A percentile compares a stretch with the other conserved stretches of the same genome.
Conservation (phyloP, 2,329 filamentous ascomycete species). For the Pseudopyricularia cyperi region DNA sequence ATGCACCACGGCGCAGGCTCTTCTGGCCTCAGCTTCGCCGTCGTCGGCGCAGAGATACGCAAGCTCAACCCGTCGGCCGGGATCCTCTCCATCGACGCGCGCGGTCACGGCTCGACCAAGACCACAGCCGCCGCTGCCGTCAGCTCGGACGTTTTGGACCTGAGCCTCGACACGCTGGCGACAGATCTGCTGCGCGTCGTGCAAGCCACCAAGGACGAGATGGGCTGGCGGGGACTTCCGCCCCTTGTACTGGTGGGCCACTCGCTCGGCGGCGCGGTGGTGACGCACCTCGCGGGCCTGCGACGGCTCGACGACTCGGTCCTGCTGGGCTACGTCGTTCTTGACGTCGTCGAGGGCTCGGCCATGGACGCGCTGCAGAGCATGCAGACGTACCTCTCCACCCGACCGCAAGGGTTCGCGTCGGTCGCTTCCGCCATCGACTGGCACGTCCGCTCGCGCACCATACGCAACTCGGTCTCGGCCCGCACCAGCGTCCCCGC, state of each 20-base stretch:
- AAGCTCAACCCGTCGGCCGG: constrained; percentile 69
- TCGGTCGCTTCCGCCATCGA: constrained; percentile 70
- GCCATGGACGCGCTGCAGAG: constrained; percentile 89
- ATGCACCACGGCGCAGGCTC: constrained; percentile 93
- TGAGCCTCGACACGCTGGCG: constrained; percentile 60
- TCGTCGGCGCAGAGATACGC: constrained; percentile 64
- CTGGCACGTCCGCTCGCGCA: constrained; percentile 86
- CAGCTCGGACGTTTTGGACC: constrained; percentile 34
- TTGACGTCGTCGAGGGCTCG: constrained; percentile 92
- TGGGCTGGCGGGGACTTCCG: constrained; percentile 64
- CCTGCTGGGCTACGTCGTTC: constrained; percentile 66
- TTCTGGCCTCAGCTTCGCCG: constrained; percentile 82
- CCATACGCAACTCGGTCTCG: constrained; percentile 70
- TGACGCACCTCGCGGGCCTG: constrained; percentile 66
- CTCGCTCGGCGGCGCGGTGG: constrained; percentile 81
- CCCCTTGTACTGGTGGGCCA: constrained; percentile 77
- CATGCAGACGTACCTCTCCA: constrained; percentile 86
- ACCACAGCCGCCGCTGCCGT: constrained; percentile 25
- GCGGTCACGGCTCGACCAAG: constrained; percentile 58
- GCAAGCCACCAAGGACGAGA: constrained; percentile 47
- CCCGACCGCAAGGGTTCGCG: constrained; percentile 66
- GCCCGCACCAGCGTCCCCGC: constrained; percentile 80
- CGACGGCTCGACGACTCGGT: constrained; percentile 53
- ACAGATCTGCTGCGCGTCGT: constrained; percentile 62
- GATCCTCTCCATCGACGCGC: constrained; percentile 72